Percentiles rank a stretch among this genome's conserved stretches.
Conservation (phyloP, 2,329 filamentous ascomycete genomes). For the Volutella citrinella region DNA sequence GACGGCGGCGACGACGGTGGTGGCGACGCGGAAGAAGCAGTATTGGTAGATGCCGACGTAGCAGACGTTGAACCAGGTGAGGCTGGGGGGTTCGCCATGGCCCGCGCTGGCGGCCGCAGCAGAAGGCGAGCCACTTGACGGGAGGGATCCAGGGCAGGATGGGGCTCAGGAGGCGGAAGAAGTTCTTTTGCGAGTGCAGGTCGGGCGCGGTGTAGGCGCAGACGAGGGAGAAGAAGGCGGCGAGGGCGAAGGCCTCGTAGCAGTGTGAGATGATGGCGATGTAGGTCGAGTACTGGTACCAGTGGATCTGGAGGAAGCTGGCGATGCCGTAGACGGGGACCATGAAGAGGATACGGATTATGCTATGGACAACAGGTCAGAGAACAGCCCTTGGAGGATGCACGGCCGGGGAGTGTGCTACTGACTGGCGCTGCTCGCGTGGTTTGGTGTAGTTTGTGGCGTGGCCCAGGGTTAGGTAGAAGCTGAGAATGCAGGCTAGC, state of each 20-base stretch:
- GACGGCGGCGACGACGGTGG: slow-evolving; percentile 75
- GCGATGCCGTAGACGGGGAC: slow-evolving; percentile 76
- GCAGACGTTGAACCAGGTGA: slow-evolving; percentile 89
- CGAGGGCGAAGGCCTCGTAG: slow-evolving; percentile 86
- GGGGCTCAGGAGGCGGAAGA: slow-evolving; percentile 67
- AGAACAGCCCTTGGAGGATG: not conserved
- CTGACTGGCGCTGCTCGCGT: slow-evolving; percentile 56
- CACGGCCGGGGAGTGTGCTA: slow-evolving; percentile 2
- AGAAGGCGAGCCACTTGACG: slow-evolving; percentile 66
- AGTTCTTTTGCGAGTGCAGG: slow-evolving; percentile 77
- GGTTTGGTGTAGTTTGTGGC: slow-evolving; percentile 60
- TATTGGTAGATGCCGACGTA: slow-evolving; percentile 85
- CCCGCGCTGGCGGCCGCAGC: slow-evolving; percentile 66
- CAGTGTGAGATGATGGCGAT: slow-evolving; percentile 79
- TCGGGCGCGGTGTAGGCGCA: slow-evolving; percentile 78
- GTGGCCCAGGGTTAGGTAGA: slow-evolving; percentile 58
- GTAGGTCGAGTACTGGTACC: slow-evolving; percentile 76
- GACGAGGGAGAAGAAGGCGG: slow-evolving; percentile 79
- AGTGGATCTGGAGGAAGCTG: slow-evolving; percentile 69
- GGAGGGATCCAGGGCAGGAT: slow-evolving; percentile 73
- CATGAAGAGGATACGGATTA: slow-evolving; percentile 88
- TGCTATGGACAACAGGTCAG: slow-evolving; percentile 46
- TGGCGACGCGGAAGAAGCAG: slow-evolving; percentile 74
- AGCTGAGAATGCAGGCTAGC: slow-evolving; percentile 49
- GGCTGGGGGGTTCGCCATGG: slow-evolving; percentile 70